These are phyloP conservation scores for Starmerella stellata DNA, from an alignment of 805 yeast species.

Conservation along the genomic window DNA sequence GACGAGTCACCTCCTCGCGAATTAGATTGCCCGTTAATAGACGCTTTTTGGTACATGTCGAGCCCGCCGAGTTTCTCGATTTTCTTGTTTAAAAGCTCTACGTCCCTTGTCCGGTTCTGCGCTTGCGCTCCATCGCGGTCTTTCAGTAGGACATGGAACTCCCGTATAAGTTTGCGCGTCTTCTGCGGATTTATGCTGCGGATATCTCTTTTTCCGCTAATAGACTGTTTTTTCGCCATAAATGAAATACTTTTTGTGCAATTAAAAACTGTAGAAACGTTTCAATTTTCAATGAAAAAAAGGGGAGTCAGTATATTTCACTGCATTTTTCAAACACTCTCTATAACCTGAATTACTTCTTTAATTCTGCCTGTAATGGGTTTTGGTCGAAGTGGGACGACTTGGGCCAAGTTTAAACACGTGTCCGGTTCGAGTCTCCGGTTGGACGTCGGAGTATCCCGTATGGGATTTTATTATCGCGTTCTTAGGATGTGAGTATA, in stretches of 20 bases:
- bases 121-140: conserved; percentile 15
- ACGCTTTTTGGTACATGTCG: conserved; percentile 64
- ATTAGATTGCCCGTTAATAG: conserved; percentile 61
- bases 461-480: conserved; percentile 14
- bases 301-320: too few relatives aligned
- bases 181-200: conserved; percentile 35
- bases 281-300: too few relatives aligned
- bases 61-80: conserved; percentile 55
- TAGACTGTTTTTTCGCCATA: conserved; percentile 8
- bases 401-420: conserved; percentile 10
- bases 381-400: conserved; percentile 15
- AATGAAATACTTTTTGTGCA: neutral
- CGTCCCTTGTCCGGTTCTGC: conserved; percentile 17
- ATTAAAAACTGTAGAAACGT: neutral
- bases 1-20: conserved; percentile 87
- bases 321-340: too few relatives aligned
- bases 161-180: conserved; percentile 53
- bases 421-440: conserved; percentile 23
- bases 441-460: conserved; percentile 15
- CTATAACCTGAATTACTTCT: neutral
- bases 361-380: conserved; percentile 18
- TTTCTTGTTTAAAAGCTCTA: conserved; percentile 46
- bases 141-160: conserved; percentile 57
- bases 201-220: conserved; percentile 22
- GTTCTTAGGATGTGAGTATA: conserved; percentile 17